Evolutionary conservation across 2,329 filamentous ascomycete genomes (phyloP), one percentile per base, ranked within the genome.

Genomic region (Delphinella strobiligena): DNA sequence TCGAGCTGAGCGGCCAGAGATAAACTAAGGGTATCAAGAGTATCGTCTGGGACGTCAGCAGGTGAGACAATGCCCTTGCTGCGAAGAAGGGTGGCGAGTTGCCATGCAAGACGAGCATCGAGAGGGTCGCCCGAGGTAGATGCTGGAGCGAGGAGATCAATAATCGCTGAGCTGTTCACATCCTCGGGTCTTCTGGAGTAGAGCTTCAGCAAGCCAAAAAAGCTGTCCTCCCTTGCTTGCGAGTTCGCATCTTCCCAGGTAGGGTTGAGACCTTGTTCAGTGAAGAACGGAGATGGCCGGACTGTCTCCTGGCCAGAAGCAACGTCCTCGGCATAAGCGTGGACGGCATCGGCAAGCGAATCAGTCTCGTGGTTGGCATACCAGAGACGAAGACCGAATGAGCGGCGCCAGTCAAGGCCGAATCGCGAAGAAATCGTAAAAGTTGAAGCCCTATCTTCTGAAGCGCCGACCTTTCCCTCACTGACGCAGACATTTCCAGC

Each of bases 341-440:
- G 61, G 4, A 98, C 79, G 2, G 88, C 88, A 34, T 70, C 66
- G 36, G 80, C 75, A 32, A 95, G 69, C 27, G 77, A 72, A 33
- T 87, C 81, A 30, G 78, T 69, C 24, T 74, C 67, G 2, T 74
- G 69, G 31, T 78, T 82, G 33, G 79, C 80, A 58, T 94, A 98
- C 83, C 87, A 96, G 2, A 98, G 68, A 32, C 88, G 78, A 36
- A 98, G 70, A 9, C 85, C 89, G 59, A 98, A 94, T 1, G 88
- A 80, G 54, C 93, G 88, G 58, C 85, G 80, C 91, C 91, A 98
- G 56, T 93, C 83, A 27, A 98, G 69, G 4, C 77, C 77, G 56
- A 95, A 98, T 34, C 80, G 79, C 51, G 82, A 74, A 1, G 86
- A 83, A 47, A 98, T 83, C 39, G 78, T 72, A 54, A 98, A 94